These are phyloP conservation scores for Lasiosphaeria ovina DNA, from an alignment of 495 filamentous ascomycete genomes.

Conservation along the genomic window DNA sequence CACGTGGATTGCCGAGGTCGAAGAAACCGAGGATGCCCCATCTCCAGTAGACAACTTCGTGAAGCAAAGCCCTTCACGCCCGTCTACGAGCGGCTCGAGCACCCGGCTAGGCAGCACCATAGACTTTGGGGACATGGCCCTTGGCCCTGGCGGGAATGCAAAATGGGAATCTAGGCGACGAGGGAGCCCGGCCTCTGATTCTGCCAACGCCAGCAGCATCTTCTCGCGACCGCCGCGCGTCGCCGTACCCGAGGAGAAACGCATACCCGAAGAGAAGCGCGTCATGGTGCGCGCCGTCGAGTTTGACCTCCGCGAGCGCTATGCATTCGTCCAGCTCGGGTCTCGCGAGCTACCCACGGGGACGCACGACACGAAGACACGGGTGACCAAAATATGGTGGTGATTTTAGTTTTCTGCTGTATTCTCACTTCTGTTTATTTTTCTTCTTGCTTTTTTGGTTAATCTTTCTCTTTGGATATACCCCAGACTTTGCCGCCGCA, in stretches of 20 bases:
- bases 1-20: constrained; percentile 53
- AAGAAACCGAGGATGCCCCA: constrained; percentile 47
- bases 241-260: constrained; percentile 44
- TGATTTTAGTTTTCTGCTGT: constrained; percentile 21
- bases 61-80: constrained; percentile 26
- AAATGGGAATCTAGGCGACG: constrained; percentile 31
- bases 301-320: constrained; percentile 50
- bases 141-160: constrained; percentile 44
- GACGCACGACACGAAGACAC: constrained; percentile 43
- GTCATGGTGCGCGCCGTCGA: constrained; percentile 55
- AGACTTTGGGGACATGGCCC: constrained; percentile 34
- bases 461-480: constrained; percentile 4
- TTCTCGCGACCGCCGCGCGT: constrained; percentile 9
- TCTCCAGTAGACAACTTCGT: constrained; percentile 31
- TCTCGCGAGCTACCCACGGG: constrained; percentile 49
- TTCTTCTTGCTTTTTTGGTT: constrained; percentile 6
- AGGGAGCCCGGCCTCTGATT: constrained; percentile 27
- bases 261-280: constrained; percentile 50
- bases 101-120: constrained; percentile 24
- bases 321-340: constrained; percentile 48
- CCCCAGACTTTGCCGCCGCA: background rate
- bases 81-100: constrained; percentile 26
- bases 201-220: constrained; percentile 9
- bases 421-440: constrained; percentile 5
- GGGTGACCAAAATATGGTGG: constrained; percentile 45